Conservation (phyloP, 2,329 filamentous ascomycete species). For the Rutstroemia sydowiana region DNA sequence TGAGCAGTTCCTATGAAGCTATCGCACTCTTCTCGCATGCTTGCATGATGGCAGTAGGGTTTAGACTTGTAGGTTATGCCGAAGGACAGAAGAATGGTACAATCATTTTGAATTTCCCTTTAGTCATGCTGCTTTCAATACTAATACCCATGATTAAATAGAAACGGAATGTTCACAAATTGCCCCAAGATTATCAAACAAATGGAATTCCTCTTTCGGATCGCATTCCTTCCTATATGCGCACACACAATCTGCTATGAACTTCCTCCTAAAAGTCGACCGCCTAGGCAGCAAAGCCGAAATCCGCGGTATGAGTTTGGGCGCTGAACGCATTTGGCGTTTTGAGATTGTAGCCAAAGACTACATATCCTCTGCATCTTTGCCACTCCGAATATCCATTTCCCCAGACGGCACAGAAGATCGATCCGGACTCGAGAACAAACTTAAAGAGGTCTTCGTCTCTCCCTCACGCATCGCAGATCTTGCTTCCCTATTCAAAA, state of each 20-base stretch:
- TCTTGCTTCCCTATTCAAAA: constrained; percentile 64
- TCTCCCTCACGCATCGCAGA: constrained; percentile 60
- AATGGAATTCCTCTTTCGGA: constrained; percentile 71
- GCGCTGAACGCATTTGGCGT: constrained; percentile 72
- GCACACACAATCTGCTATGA: constrained; percentile 77
- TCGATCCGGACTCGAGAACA: constrained; percentile 40
- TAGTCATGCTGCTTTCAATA: too few species aligned
- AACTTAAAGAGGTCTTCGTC: constrained; percentile 61
- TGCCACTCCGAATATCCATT: constrained; percentile 50
- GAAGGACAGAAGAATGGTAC: constrained; percentile 71
- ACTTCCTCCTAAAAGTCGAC: constrained; percentile 74
- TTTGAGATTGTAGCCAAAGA: constrained; percentile 71
- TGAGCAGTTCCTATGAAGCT: constrained; percentile 71
- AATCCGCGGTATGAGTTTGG: constrained; percentile 69
- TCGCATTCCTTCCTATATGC: constrained; percentile 80
- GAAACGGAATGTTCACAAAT: constrained; percentile 50
- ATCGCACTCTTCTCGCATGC: constrained; percentile 79
- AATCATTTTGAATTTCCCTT: constrained; percentile 19
- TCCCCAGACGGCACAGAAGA: constrained; percentile 42
- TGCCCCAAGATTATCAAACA: constrained; percentile 57
- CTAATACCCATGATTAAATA: constrained; percentile 25
- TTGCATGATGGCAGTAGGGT: constrained; percentile 72
- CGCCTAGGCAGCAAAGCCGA: constrained; percentile 79
- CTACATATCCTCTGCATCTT: constrained; percentile 54
- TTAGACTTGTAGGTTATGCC: constrained; percentile 73